Percentiles rank a stretch among this genome's conserved stretches.
Conservation (phyloP, 2,329 filamentous ascomycete species). For the Fusarium chuoi region DNA sequence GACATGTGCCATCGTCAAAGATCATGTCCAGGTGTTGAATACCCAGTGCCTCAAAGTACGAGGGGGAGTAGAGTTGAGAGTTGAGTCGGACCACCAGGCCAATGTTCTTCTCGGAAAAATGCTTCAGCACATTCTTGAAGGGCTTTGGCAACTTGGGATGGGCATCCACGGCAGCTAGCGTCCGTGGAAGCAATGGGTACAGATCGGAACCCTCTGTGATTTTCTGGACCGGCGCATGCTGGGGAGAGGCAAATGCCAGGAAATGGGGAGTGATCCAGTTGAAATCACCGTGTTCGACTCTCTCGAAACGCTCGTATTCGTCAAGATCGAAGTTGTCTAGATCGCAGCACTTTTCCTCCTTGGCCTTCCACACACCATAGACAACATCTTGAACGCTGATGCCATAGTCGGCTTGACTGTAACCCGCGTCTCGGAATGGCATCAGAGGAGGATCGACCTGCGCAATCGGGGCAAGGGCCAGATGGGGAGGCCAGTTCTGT, state of each 20-base stretch:
- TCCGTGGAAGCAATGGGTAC: constrained; percentile 79
- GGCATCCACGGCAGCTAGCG: constrained; percentile 75
- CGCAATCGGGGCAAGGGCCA: constrained; percentile 93
- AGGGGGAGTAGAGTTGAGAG: constrained; percentile 93
- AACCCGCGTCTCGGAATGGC: constrained; percentile 98
- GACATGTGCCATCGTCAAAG: constrained; percentile 97
- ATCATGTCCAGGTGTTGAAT: constrained; percentile 99
- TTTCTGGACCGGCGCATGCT: constrained; percentile 79
- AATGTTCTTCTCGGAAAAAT: constrained; percentile 89
- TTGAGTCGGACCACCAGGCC: constrained; percentile 95
- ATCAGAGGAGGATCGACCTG: constrained; percentile 97
- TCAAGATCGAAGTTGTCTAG: constrained; percentile 95
- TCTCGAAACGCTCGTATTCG: constrained; percentile 95
- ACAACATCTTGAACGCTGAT: constrained; percentile 97
- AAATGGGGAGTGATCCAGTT: constrained; percentile 98
- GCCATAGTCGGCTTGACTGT: constrained; percentile 97
- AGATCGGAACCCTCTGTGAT: constrained; percentile 78
- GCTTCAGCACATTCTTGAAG: constrained; percentile 94
- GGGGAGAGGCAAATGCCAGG: constrained; percentile 94
- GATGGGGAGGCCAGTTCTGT: constrained; percentile 95
- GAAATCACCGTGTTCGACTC: constrained; percentile 98
- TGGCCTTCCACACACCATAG: constrained; percentile 98
- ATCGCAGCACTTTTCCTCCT: constrained; percentile 91
- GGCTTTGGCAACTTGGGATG: constrained; percentile 79
- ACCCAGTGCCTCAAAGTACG: constrained; percentile 95